A percentile compares a stretch with the other conserved stretches of the same genome.
Conservation (phyloP, 1,139 yeast species). For the Williopsis jadinii region DNA sequence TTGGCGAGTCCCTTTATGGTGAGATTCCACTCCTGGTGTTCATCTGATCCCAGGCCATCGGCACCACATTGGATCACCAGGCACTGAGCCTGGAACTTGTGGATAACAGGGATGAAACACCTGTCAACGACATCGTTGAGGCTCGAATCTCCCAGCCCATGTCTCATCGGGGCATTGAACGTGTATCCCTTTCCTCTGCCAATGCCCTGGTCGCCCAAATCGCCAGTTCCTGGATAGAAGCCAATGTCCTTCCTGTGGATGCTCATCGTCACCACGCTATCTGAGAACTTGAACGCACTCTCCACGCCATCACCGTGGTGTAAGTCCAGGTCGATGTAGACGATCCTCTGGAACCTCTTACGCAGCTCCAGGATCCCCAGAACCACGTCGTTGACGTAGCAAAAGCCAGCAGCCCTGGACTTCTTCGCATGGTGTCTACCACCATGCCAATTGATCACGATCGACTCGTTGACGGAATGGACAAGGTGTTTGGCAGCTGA, state of each 20-base stretch:
- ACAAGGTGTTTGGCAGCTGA: slow-evolving; percentile 36
- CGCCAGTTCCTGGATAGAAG: slow-evolving; percentile 71
- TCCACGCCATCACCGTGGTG: slow-evolving; percentile 84
- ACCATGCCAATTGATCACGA: slow-evolving; percentile 71
- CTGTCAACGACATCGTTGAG: slow-evolving; percentile 33
- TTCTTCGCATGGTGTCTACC: slow-evolving; percentile 69
- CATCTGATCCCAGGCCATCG: slow-evolving; percentile 61
- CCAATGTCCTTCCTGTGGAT: slow-evolving; percentile 60
- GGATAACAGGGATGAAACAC: slow-evolving; percentile 39
- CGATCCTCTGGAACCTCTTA: slow-evolving; percentile 37
- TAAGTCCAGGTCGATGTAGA: slow-evolving; percentile 65
- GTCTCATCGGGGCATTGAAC: slow-evolving; percentile 49
- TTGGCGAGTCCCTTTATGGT: slow-evolving; percentile 43
- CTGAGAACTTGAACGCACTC: slow-evolving; percentile 50
- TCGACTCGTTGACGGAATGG: slow-evolving; percentile 12
- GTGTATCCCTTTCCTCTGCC: slow-evolving; percentile 33
- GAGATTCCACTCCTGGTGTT: slow-evolving; percentile 62
- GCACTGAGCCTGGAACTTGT: slow-evolving; percentile 38
- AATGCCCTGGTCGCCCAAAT: slow-evolving; percentile 26
- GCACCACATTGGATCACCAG: slow-evolving; percentile 65
- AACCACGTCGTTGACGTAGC: slow-evolving; percentile 65
- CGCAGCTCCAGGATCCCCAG: slow-evolving; percentile 47
- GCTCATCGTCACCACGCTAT: slow-evolving; percentile 54
- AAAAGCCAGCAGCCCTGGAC: slow-evolving; percentile 59
- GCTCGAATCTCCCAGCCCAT: slow-evolving; percentile 46